phyloP scores from a whole-genome alignment of 805 yeast species.

The Metschnikowia aberdeeniae region DNA sequence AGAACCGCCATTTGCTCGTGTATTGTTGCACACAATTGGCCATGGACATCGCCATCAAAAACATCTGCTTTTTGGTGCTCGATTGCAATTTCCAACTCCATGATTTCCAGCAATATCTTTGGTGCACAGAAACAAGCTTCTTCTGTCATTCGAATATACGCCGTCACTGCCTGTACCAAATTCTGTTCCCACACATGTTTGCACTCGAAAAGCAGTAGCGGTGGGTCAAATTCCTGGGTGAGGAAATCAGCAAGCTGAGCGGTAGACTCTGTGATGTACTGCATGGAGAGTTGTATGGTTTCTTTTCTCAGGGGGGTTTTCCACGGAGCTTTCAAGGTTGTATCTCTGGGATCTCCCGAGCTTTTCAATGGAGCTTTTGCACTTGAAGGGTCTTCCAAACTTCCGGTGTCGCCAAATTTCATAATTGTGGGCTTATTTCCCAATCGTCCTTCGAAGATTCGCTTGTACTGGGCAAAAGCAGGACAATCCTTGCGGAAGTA shows the following conservation, averaged over 20 bases:
- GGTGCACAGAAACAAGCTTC: not conserved
- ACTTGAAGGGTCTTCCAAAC: too few relatives aligned
- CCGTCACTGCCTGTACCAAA: not conserved
- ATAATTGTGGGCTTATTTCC: too few relatives aligned
- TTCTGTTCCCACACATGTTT: not conserved
- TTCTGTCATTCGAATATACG: not conserved
- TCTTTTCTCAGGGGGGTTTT: not conserved
- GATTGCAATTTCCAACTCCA: not conserved
- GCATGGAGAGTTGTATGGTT: not conserved
- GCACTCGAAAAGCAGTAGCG: not conserved
- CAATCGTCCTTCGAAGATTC: slow-evolving; percentile 4
- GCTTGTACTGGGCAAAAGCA: slow-evolving; percentile 10
- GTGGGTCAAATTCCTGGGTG: not conserved
- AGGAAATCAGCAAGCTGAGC: slow-evolving; percentile 1
- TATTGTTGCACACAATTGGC: not conserved
- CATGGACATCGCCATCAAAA: not conserved
- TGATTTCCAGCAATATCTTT: not conserved
- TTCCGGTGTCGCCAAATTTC: too few relatives aligned
- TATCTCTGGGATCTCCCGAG: too few relatives aligned
- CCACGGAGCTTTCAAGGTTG: too few relatives aligned
- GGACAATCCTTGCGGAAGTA: slow-evolving; percentile 6
- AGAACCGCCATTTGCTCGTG: not conserved
- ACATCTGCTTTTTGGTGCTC: not conserved
- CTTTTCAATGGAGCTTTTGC: too few relatives aligned
- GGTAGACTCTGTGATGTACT: not conserved